Percentiles rank a stretch among this genome's conserved stretches.
These are phyloP conservation scores for Colletotrichum camelliae DNA, from an alignment of 2,329 filamentous ascomycete genomes.

Conservation along the genomic window DNA sequence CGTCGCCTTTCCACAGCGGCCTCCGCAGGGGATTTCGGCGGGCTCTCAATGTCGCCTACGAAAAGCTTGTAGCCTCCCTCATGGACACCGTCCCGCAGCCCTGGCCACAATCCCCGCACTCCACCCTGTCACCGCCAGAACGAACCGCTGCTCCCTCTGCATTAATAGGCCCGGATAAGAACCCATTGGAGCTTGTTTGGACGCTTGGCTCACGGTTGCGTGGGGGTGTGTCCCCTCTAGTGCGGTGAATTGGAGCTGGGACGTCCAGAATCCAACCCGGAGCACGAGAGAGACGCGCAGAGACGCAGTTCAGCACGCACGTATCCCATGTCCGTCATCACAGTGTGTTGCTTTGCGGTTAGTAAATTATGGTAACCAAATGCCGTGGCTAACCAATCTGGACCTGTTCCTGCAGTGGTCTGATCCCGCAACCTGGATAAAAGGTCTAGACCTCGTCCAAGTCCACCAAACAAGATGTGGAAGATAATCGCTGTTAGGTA, in stretches of 20 bases:
- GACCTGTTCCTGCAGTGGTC: not conserved
- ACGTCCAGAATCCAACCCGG: not conserved
- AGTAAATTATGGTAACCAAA: not conserved
- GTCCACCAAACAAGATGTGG: not conserved
- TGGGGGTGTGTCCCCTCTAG: not conserved
- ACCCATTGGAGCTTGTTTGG: conserved; percentile 15
- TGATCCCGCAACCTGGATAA: not conserved
- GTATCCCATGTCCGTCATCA: not conserved
- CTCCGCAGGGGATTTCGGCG: not conserved
- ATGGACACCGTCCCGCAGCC: not conserved
- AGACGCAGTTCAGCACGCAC: not conserved
- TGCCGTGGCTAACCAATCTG: not conserved
- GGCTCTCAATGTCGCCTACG: conserved; percentile 7
- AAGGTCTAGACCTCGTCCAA: not conserved
- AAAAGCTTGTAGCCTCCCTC: conserved; percentile 10
- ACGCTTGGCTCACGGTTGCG: not conserved
- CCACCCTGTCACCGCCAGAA: conserved; percentile 21
- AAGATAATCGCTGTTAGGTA: conserved; percentile 23
- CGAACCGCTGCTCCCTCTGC: conserved; percentile 15
- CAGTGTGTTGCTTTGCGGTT: not conserved
- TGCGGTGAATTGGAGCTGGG: not conserved
- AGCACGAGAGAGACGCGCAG: not conserved
- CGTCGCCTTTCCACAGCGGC: not conserved
- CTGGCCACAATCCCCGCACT: conserved; percentile 14
- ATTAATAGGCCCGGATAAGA: conserved; percentile 13